A percentile compares a stretch with the other conserved stretches of the same genome.
phyloP scores from a whole-genome alignment of 805 yeast species.

The Candida sonorensis region DNA sequence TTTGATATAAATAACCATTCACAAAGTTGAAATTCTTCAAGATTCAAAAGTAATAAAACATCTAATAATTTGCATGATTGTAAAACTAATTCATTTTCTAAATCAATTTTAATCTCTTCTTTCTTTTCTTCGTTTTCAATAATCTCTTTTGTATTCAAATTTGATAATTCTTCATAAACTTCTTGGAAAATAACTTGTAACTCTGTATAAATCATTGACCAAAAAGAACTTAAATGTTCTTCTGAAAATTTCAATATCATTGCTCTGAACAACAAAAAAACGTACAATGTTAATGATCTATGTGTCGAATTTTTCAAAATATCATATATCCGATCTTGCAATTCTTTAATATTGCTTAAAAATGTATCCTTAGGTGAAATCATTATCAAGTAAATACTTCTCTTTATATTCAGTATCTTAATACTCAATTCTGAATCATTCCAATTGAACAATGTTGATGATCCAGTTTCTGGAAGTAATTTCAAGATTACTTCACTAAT shows the following conservation, averaged over 20 bases:
- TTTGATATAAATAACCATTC: constrained; percentile 87
- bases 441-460: constrained; percentile 42
- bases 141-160: constrained; percentile 9
- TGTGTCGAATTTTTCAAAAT: constrained; percentile 24
- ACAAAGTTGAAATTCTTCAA: constrained; percentile 68
- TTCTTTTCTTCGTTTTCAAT: constrained; percentile 4
- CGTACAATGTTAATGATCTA: constrained; percentile 31
- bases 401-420: constrained; percentile 38
- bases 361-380: constrained; percentile 58
- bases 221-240: constrained; percentile 56
- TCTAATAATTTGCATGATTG: constrained; percentile 77
- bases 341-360: constrained; percentile 38
- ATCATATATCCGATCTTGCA: constrained; percentile 30
- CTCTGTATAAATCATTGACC: constrained; percentile 63
- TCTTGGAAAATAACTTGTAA: constrained; percentile 45
- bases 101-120: constrained; percentile 19
- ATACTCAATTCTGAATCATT: constrained; percentile 27
- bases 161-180: constrained; percentile 19
- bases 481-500: constrained; percentile 45
- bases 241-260: constrained; percentile 56
- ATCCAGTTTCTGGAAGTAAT: constrained; percentile 41
- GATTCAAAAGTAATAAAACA: constrained; percentile 54
- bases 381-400: constrained; percentile 58
- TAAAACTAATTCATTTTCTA: constrained; percentile 37
- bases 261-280: constrained; percentile 57